These are phyloP conservation scores for Cercospora beticola DNA, from an alignment of 2,329 filamentous ascomycete species.

Conservation along the genomic window DNA sequence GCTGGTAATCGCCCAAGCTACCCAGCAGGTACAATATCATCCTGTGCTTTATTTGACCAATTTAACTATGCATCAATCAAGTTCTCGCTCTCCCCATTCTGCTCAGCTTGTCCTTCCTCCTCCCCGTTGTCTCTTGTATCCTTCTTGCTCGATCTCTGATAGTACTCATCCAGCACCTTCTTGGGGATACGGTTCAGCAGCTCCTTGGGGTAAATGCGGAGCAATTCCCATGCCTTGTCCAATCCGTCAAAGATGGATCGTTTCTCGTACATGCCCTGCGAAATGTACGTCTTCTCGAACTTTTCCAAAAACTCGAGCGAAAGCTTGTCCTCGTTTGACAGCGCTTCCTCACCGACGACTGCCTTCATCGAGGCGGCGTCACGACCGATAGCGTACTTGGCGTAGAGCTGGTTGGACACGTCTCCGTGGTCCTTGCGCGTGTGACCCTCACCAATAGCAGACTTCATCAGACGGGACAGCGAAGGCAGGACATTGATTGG, in stretches of 20 bases:
- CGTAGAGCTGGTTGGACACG: slow-evolving; percentile 98
- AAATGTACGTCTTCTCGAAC: slow-evolving; percentile 94
- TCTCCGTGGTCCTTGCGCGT: slow-evolving; percentile 96
- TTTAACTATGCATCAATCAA: slow-evolving; percentile 28
- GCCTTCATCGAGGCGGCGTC: slow-evolving; percentile 99
- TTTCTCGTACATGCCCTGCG: slow-evolving; percentile 87
- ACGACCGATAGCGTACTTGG: slow-evolving; percentile 98
- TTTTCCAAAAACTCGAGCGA: slow-evolving; percentile 98
- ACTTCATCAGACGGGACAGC: slow-evolving; percentile 99
- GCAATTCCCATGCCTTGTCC: slow-evolving; percentile 92
- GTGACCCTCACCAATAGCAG: slow-evolving; percentile 95
- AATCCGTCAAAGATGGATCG: slow-evolving; percentile 90
- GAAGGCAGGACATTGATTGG: slow-evolving; percentile 98
- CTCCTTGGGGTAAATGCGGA: slow-evolving; percentile 97
- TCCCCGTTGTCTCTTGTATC: slow-evolving; percentile 49
- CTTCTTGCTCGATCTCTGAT: slow-evolving; percentile 47
- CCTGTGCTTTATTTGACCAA: not conserved
- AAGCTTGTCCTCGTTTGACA: slow-evolving; percentile 94
- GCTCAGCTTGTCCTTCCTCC: slow-evolving; percentile 31
- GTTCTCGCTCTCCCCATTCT: slow-evolving; percentile 34
- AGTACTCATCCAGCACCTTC: slow-evolving; percentile 55
- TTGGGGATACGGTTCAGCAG: slow-evolving; percentile 77
- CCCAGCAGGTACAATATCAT: not conserved
- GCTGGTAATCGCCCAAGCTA: not conserved
- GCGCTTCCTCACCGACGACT: slow-evolving; percentile 94